Conservation (phyloP, 129 eudicot species). For the Helianthus annuus region DNA sequence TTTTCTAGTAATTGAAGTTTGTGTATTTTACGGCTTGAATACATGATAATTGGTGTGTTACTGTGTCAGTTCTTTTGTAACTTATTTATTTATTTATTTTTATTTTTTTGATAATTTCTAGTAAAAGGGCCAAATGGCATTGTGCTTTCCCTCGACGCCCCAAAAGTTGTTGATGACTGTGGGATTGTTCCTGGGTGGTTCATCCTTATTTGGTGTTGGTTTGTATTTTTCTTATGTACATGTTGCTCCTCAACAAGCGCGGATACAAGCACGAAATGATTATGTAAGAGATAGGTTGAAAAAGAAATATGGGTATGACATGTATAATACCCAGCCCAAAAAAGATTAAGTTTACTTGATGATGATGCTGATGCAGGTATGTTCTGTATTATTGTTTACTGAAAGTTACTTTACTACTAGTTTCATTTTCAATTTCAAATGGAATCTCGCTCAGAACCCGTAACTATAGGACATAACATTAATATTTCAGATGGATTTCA, state of each 20-base stretch:
- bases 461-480: background rate
- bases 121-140: slow-evolving; percentile 46
- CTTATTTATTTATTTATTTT: background rate
- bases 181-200: slow-evolving; percentile 58
- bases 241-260: slow-evolving; percentile 92
- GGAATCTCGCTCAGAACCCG: background rate
- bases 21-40: background rate
- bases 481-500: slow-evolving; percentile 1
- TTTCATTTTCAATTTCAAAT: background rate
- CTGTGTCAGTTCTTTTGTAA: slow-evolving; percentile 9
- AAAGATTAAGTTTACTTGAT: slow-evolving; percentile 6
- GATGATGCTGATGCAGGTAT: slow-evolving; percentile 15
- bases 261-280: slow-evolving; percentile 71
- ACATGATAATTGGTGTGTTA: background rate
- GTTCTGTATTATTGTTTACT: background rate
- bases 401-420: background rate
- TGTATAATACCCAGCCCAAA: slow-evolving; percentile 20
- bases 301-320: slow-evolving; percentile 71
- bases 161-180: slow-evolving; percentile 55
- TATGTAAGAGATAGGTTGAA: slow-evolving; percentile 58
- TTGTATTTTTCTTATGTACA: slow-evolving; percentile 67
- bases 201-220: slow-evolving; percentile 61
- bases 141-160: slow-evolving; percentile 74
- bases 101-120: too few relatives aligned
- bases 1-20: background rate